Evolutionary conservation across 805 yeast genomes (phyloP).

Genomic region (Starmerella apis): DNA sequence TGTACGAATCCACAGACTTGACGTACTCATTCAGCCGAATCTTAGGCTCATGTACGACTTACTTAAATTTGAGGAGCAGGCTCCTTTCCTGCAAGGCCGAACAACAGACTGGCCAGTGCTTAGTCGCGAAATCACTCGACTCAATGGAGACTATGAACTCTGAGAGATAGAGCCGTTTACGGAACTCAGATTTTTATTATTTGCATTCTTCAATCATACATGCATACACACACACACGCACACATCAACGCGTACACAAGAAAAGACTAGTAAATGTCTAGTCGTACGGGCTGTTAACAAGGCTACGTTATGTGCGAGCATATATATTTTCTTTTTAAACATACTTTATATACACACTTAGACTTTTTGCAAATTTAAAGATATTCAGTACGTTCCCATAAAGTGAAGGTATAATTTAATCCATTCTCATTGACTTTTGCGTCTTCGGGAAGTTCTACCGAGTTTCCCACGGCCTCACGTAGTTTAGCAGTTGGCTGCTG

Average conservation of each 20-base stretch:
- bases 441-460: slow-evolving; percentile 24
- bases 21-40: slow-evolving; percentile 90
- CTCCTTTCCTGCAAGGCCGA: slow-evolving; percentile 32
- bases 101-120: slow-evolving; percentile 82
- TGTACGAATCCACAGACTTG: slow-evolving; percentile 81
- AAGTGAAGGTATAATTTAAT: slow-evolving; percentile 47
- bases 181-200: no score
- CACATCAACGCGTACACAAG: neutral
- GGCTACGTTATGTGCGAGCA: no score
- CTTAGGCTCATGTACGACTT: slow-evolving; percentile 84
- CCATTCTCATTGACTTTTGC: slow-evolving; percentile 37
- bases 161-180: neutral
- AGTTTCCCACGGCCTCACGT: slow-evolving; percentile 33
- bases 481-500: slow-evolving; percentile 34
- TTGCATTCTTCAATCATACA: no score
- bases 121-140: slow-evolving; percentile 68
- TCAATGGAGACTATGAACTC: slow-evolving; percentile 41
- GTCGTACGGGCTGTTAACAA: no score
- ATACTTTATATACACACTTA: no score
- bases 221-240: neutral
- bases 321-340: no score
- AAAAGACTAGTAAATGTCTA: no score
- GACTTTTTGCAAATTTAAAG: no score
- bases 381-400: slow-evolving; percentile 34
- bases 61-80: slow-evolving; percentile 55